Evolutionary conservation across 2,329 filamentous ascomycete species (phyloP).

Genomic region (Fusarium camptoceras): DNA sequence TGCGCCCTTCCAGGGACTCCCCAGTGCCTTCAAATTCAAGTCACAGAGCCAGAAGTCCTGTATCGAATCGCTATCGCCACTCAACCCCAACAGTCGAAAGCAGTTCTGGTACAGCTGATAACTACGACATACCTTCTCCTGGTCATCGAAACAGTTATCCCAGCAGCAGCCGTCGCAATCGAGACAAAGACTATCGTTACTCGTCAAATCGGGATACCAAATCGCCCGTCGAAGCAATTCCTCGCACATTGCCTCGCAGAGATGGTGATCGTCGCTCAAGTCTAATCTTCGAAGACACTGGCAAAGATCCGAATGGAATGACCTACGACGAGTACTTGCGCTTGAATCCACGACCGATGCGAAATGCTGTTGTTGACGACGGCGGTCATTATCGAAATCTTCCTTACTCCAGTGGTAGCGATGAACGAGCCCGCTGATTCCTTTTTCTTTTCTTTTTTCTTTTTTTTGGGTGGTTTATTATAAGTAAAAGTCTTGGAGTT

Average conservation of each 20-base stretch:
- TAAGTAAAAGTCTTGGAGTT: slow-evolving; percentile 12
- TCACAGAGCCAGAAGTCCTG: slow-evolving; percentile 37
- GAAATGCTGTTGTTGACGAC: slow-evolving; percentile 33
- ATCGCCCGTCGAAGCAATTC: slow-evolving; percentile 28
- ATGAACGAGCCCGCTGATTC: slow-evolving; percentile 17
- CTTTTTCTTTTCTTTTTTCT: background rate
- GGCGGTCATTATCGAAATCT: slow-evolving; percentile 29
- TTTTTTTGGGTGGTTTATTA: background rate
- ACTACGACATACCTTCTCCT: slow-evolving; percentile 26
- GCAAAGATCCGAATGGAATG: slow-evolving; percentile 25
- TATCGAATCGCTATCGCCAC: slow-evolving; percentile 39
- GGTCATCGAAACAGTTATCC: slow-evolving; percentile 18
- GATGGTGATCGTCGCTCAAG: slow-evolving; percentile 33
- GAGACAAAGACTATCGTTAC: slow-evolving; percentile 47
- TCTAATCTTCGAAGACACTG: slow-evolving; percentile 30
- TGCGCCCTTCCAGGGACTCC: slow-evolving; percentile 32
- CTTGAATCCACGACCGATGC: slow-evolving; percentile 31
- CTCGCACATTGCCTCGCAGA: slow-evolving; percentile 27
- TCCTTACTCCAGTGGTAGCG: slow-evolving; percentile 19
- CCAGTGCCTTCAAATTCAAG: slow-evolving; percentile 18
- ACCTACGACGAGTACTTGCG: slow-evolving; percentile 44
- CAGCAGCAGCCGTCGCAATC: slow-evolving; percentile 31
- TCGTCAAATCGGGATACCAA: slow-evolving; percentile 44
- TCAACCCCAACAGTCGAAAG: slow-evolving; percentile 32
- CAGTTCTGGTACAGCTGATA: slow-evolving; percentile 17